Conservation (phyloP, 1,284 basidiomycete species). For the Malassezia yamatoensis region DNA sequence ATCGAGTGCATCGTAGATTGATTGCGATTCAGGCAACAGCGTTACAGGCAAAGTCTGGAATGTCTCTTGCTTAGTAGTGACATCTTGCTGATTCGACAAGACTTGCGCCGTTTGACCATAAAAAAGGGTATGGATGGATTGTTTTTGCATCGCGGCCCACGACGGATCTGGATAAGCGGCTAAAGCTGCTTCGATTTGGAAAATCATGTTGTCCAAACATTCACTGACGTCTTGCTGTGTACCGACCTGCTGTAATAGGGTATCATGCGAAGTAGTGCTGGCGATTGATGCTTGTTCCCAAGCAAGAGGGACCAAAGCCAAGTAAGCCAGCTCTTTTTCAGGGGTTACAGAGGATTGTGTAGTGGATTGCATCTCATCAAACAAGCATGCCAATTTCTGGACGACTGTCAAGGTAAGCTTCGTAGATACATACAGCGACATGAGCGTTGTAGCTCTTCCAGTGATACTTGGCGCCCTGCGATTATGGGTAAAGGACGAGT, state of each 20-base stretch:
- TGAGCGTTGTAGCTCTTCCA: conserved; percentile 68
- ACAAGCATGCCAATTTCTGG: conserved; percentile 64
- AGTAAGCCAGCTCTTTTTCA: conserved; percentile 72
- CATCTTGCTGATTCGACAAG: conserved; percentile 46
- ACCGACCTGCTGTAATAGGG: conserved; percentile 53
- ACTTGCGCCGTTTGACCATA: conserved; percentile 34
- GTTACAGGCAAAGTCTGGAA: conserved; percentile 92
- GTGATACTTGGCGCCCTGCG: conserved; percentile 70
- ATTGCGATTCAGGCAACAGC: conserved; percentile 69
- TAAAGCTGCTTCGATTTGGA: conserved; percentile 88
- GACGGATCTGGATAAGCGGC: conserved; percentile 50
- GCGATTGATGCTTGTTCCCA: conserved; percentile 50
- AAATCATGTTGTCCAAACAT: conserved; percentile 97
- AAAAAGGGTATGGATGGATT: conserved; percentile 21
- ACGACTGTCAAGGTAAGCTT: conserved; percentile 48
- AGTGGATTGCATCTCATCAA: conserved; percentile 64
- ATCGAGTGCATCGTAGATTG: conserved; percentile 85
- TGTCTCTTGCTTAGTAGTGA: conserved; percentile 64
- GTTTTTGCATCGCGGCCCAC: conserved; percentile 13
- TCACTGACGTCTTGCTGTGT: conserved; percentile 96
- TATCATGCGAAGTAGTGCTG: neutral
- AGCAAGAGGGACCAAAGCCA: conserved; percentile 83
- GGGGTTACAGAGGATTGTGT: conserved; percentile 65
- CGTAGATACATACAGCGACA: conserved; percentile 54
- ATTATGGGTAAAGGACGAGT: conserved; percentile 59